A percentile compares a stretch with the other conserved stretches of the same genome.
Conservation (phyloP, 495 filamentous ascomycete genomes). For the Penicillium paxilli region DNA sequence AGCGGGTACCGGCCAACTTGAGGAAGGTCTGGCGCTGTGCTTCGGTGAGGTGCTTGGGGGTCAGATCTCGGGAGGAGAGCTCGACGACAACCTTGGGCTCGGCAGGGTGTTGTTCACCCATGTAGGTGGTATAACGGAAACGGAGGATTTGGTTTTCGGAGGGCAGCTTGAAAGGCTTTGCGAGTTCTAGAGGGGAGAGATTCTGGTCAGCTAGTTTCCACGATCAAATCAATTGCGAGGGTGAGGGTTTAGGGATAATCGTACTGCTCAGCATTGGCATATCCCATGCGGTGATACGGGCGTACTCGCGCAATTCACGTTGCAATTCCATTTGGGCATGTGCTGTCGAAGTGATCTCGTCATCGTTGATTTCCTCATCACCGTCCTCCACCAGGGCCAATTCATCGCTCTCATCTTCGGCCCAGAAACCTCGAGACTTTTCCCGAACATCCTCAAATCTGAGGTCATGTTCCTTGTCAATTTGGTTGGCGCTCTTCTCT, state of each 20-base stretch:
- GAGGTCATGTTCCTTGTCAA: conserved; percentile 35
- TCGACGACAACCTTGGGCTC: conserved; percentile 92
- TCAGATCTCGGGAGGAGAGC: conserved; percentile 72
- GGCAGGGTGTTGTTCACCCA: conserved; percentile 91
- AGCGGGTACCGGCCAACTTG: conserved; percentile 85
- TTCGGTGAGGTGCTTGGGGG: conserved; percentile 54
- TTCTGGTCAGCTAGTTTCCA: conserved; percentile 29
- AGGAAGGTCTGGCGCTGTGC: conserved; percentile 75
- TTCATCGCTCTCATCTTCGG: conserved; percentile 54
- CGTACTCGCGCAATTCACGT: conserved; percentile 85
- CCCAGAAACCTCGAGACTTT: conserved; percentile 48
- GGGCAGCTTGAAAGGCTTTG: conserved; percentile 71
- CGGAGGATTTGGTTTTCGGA: conserved; percentile 70
- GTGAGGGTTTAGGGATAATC: conserved; percentile 23
- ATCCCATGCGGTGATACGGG: conserved; percentile 88
- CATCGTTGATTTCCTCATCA: conserved; percentile 66
- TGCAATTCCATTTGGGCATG: conserved; percentile 89
- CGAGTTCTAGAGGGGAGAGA: conserved; percentile 59
- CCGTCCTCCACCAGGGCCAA: conserved; percentile 54
- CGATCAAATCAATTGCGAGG: conserved; percentile 1
- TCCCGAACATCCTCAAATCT: conserved; percentile 34
- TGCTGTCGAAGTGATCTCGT: conserved; percentile 77
- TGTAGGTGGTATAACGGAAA: conserved; percentile 96
- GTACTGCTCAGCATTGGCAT: conserved; percentile 88
- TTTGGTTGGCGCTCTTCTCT: conserved; percentile 27